These are phyloP conservation scores for Pezicula radicicola DNA, from an alignment of 2,329 filamentous ascomycete genomes.

Conservation along the genomic window DNA sequence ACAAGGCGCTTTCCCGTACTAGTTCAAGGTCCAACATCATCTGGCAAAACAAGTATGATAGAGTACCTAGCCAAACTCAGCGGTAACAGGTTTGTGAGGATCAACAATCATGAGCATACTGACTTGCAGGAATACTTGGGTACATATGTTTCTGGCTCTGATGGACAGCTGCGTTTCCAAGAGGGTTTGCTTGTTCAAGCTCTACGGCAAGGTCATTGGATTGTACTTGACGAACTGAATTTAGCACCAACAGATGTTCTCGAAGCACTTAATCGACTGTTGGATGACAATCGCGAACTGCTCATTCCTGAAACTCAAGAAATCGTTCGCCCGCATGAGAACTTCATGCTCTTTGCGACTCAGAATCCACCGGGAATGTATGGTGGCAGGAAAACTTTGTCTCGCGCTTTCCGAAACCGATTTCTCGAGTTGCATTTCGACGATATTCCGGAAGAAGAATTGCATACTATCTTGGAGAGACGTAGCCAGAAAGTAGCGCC, in stretches of 20 bases:
- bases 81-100: conserved; percentile 94
- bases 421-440: conserved; percentile 98
- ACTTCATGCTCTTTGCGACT: conserved; percentile 97
- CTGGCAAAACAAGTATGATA: conserved; percentile 99
- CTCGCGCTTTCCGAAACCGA: conserved; percentile 91
- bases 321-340: conserved; percentile 83
- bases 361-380: conserved; percentile 97
- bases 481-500: conserved; percentile 83
- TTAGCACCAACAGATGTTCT: conserved; percentile 95
- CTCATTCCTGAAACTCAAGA: conserved; percentile 97
- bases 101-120: conserved; percentile 99
- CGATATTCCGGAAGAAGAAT: conserved; percentile 92
- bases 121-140: conserved; percentile 97
- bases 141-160: conserved; percentile 82
- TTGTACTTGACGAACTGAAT: conserved; percentile 96
- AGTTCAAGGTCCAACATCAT: conserved; percentile 94
- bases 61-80: conserved; percentile 96
- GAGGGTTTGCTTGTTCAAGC: conserved; percentile 93
- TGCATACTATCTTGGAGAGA: conserved; percentile 87
- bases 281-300: conserved; percentile 95
- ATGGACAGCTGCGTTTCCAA: conserved; percentile 85
- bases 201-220: conserved; percentile 92
- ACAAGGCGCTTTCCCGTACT: conserved; percentile 90
- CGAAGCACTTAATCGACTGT: conserved; percentile 88
- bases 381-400: conserved; percentile 89